Evolutionary conservation across 2,329 filamentous ascomycete species (phyloP), one percentile per base, ranked within the genome.

Genomic region (Phaeosphaeriaceae sp.): DNA sequence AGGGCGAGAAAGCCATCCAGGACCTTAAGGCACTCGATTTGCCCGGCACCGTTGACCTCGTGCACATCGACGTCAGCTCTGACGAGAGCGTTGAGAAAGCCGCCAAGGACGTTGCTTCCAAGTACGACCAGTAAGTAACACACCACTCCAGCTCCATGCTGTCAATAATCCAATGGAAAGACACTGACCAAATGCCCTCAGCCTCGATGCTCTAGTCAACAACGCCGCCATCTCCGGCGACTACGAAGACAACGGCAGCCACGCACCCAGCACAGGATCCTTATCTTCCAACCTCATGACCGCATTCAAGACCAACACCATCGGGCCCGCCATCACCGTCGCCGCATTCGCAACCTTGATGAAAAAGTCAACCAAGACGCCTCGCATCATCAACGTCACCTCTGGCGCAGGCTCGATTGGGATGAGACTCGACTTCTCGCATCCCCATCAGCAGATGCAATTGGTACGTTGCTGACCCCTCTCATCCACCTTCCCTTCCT

Each of bases 51-150:
- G 69, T 79, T n/a, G 76, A 79, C 30, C 54, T 76, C 7, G 57
- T 82, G 2, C 68, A 77, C 22, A 72, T 84, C 28, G 80, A 84
- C 64, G 69, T 82, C 13, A 75, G 67, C 10, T 74, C 71, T 35
- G 79, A 83, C 55, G 66, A 70, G 7, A 80, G 78, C 48, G 79
- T 84, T 59, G 55, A 56, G 8, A 56, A 63, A 1, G 81, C 80
- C 6, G 78, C 71, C 10, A 55, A 70, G 23, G 47, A 61, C 3
- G 72, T 74, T 1, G 24, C 60, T 10, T 26, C n/a, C 15, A 63
- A 64, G 42, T 64, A 76, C 60, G 76, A 76, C 1, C 51, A 54
- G 63, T 64, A n/a, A n/a, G n/a, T n/a, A n/a, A n/a, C n/a, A n/a
- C n/a, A n/a, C n/a, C n/a, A n/a, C n/a, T n/a, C n/a, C n/a, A n/a